Conservation (phyloP, 2,329 filamentous ascomycete species). For the Lasiodiplodia hormozganensis region DNA sequence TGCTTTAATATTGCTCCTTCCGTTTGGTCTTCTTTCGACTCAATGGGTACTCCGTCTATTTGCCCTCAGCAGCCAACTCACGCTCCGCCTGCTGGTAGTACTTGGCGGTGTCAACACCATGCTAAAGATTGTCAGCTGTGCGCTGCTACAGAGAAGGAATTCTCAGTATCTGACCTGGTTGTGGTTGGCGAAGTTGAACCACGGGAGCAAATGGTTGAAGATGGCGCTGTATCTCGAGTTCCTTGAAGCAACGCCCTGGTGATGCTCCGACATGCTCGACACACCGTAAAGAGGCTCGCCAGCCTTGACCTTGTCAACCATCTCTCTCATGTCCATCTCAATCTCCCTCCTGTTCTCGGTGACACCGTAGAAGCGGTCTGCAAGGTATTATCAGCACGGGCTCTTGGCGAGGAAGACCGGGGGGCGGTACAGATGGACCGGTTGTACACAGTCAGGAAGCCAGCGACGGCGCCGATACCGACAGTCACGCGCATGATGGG, state of each 20-base stretch:
- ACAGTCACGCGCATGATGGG: slow-evolving; percentile 81
- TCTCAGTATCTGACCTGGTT: slow-evolving; percentile 61
- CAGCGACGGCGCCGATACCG: slow-evolving; percentile 75
- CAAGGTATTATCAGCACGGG: slow-evolving; percentile 49
- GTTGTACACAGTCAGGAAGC: slow-evolving; percentile 85
- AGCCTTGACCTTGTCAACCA: slow-evolving; percentile 94
- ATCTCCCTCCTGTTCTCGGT: slow-evolving; percentile 90
- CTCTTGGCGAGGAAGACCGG: slow-evolving; percentile 60
- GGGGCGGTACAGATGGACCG: slow-evolving; percentile 76
- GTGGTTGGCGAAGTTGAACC: slow-evolving; percentile 99
- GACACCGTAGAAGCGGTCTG: slow-evolving; percentile 95
- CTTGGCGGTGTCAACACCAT: slow-evolving; percentile 97
- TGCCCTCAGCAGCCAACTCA: slow-evolving; percentile 83
- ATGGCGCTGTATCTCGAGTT: slow-evolving; percentile 92
- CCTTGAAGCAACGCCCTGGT: slow-evolving; percentile 90
- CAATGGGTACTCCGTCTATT: slow-evolving; percentile 1
- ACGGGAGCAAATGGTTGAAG: slow-evolving; percentile 84
- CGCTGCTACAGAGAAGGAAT: slow-evolving; percentile 26
- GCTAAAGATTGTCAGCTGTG: slow-evolving; percentile 57
- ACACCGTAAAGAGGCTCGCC: slow-evolving; percentile 89
- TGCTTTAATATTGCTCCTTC: neutral
- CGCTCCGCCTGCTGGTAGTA: slow-evolving; percentile 96
- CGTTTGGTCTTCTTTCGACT: neutral
- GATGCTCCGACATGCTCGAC: slow-evolving; percentile 78
- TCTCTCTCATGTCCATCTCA: slow-evolving; percentile 97